Evolutionary conservation across 768 basidiomycete species (phyloP).

Genomic region (Candolleomyces efflorescens): DNA sequence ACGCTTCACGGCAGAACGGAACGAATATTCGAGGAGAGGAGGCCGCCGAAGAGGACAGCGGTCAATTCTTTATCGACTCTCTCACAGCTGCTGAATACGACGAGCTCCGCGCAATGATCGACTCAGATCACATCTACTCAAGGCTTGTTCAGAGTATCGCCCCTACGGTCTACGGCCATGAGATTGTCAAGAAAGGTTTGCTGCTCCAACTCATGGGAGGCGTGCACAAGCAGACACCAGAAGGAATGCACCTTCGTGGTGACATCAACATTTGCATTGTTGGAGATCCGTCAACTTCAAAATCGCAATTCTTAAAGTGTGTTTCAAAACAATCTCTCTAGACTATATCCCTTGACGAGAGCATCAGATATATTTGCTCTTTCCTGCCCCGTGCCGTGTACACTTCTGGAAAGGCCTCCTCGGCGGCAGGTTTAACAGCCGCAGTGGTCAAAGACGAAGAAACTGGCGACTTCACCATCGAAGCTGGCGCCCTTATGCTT

Average conservation of each 20-base stretch:
- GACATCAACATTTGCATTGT: conserved; percentile 99
- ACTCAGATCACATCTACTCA: conserved; percentile 91
- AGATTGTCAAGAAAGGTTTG: conserved; percentile 98
- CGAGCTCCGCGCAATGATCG: conserved; percentile 91
- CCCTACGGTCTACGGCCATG: conserved; percentile 97
- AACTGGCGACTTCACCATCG: conserved; percentile 98
- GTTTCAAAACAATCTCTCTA: conserved; percentile 20
- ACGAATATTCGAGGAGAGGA: conserved; percentile 91
- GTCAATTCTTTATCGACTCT: conserved; percentile 81
- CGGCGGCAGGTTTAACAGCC: conserved; percentile 97
- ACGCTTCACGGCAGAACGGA: conserved; percentile 47
- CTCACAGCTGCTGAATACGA: conserved; percentile 94
- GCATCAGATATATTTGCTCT: conserved; percentile 86
- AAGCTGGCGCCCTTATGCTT: conserved; percentile 98
- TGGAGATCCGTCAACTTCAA: conserved; percentile 96
- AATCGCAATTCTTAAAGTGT: conserved; percentile 97
- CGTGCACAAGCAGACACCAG: conserved; percentile 92
- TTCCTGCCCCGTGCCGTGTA: conserved; percentile 98
- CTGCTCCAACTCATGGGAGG: conserved; percentile 97
- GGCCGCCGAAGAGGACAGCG: conserved; percentile 71
- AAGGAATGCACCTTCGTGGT: conserved; percentile 97
- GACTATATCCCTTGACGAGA: not conserved
- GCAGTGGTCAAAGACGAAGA: conserved; percentile 99
- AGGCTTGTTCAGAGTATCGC: conserved; percentile 93
- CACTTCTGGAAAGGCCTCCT: conserved; percentile 99